Conservation (phyloP, 2,329 filamentous ascomycete species). For the Plenodomus lindquistii region DNA sequence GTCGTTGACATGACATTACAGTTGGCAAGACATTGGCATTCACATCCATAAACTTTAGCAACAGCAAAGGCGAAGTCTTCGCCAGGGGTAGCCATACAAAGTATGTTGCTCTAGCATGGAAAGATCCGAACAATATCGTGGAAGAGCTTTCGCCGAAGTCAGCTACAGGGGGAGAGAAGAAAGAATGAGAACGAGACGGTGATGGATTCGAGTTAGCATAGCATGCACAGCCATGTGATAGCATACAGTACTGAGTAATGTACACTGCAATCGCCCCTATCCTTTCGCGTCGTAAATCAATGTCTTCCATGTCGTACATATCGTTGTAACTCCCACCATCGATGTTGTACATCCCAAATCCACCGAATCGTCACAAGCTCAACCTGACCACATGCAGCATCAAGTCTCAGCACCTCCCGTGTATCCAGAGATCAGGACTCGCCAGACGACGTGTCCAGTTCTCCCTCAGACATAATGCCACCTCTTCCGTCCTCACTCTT, state of each 20-base stretch:
- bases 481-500: slow-evolving; percentile 19
- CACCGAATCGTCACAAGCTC: not conserved
- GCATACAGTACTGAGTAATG: not conserved
- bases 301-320: slow-evolving; percentile 5
- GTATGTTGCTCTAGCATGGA: slow-evolving; percentile 64
- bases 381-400: no score
- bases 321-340: not conserved
- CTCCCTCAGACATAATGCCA: slow-evolving; percentile 1
- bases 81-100: slow-evolving; percentile 71
- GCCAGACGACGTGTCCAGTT: slow-evolving; percentile 10
- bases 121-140: slow-evolving; percentile 64
- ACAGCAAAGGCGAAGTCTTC: slow-evolving; percentile 62
- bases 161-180: slow-evolving; percentile 23
- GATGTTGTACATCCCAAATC: not conserved
- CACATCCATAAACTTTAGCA: slow-evolving; percentile 65
- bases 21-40: slow-evolving; percentile 69
- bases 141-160: slow-evolving; percentile 56
- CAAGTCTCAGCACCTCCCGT: not conserved
- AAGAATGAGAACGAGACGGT: slow-evolving; percentile 9
- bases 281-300: not conserved
- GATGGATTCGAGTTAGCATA: no score
- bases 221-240: no score
- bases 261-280: not conserved
- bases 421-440: not conserved
- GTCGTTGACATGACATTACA: slow-evolving; percentile 36